These are phyloP conservation scores for Wallemia ichthyophaga DNA, from an alignment of 1,284 basidiomycete species.

Conservation along the genomic window DNA sequence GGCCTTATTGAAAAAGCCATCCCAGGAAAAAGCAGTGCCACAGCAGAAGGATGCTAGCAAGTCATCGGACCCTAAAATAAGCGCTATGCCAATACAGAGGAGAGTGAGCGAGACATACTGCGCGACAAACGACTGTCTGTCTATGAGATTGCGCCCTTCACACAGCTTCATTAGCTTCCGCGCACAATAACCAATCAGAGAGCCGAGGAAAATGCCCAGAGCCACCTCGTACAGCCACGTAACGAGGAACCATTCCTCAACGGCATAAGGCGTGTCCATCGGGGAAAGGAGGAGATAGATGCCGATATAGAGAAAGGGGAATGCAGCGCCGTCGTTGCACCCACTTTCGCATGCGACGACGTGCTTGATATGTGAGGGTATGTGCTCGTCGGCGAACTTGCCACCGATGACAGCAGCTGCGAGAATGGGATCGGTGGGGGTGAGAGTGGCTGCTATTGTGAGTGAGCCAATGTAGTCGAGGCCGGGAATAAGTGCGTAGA, in stretches of 20 bases:
- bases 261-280: constrained; percentile 3
- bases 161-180: constrained; percentile 89
- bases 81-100: constrained; percentile 51
- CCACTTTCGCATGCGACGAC: constrained; percentile 77
- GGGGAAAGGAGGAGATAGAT: constrained; percentile 43
- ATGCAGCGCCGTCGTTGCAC: constrained; percentile 59
- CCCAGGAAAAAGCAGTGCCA: constrained; percentile 92
- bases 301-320: constrained; percentile 80
- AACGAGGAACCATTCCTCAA: constrained; percentile 47
- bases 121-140: constrained; percentile 76
- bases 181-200: constrained; percentile 46
- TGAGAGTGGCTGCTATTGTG: constrained; percentile 72
- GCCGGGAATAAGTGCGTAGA: constrained; percentile 60
- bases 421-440: constrained; percentile 64
- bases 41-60: constrained; percentile 79
- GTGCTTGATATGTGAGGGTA: constrained; percentile 79
- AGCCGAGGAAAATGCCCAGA: constrained; percentile 49
- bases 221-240: constrained; percentile 41
- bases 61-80: constrained; percentile 72
- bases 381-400: constrained; percentile 93
- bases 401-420: constrained; percentile 50
- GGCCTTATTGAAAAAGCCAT: constrained; percentile 88
- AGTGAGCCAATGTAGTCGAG: constrained; percentile 61
- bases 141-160: constrained; percentile 61
- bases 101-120: constrained; percentile 33